Conservation (phyloP, 345 rosid species). For the Salix purpurea region DNA sequence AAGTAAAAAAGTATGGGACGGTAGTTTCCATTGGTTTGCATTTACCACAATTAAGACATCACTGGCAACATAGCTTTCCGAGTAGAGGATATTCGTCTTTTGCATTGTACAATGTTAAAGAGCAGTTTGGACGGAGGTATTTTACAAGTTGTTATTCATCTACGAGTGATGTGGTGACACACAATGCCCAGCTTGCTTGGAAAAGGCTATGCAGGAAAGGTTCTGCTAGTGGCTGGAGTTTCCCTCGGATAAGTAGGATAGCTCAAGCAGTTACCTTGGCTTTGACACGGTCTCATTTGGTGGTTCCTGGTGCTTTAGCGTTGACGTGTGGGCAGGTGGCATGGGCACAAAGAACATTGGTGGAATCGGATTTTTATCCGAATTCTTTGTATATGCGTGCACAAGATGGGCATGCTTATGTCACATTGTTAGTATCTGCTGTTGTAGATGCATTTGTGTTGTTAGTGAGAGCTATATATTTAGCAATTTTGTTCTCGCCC, state of each 20-base stretch:
- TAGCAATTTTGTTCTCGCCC: conserved; percentile 68
- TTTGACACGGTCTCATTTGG: conserved; percentile 53
- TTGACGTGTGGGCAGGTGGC: conserved; percentile 51
- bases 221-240: conserved; percentile 25
- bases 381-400: conserved; percentile 52
- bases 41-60: conserved; percentile 34
- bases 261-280: conserved; percentile 82
- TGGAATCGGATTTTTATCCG: conserved; percentile 42
- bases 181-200: conserved; percentile 60
- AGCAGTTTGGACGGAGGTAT: conserved; percentile 14
- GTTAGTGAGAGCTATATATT: conserved; percentile 67
- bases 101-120: conserved; percentile 27
- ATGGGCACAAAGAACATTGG: conserved; percentile 49
- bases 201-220: conserved; percentile 43
- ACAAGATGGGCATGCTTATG: conserved; percentile 50
- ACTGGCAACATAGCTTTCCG: conserved; percentile 25
- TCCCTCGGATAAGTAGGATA: conserved; percentile 42
- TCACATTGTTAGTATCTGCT: conserved; percentile 44
- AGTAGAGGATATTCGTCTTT: conserved; percentile 28
- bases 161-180: conserved; percentile 35
- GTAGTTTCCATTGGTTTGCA: conserved; percentile 39
- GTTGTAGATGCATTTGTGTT: conserved; percentile 50
- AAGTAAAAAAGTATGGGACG: conserved; percentile 34
- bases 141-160: conserved; percentile 41
- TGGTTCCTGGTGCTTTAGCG: conserved; percentile 62